Percentiles rank a stretch among this genome's conserved stretches.
phyloP scores from a whole-genome alignment of 306 rosid genomes.

The Inga laurina region DNA sequence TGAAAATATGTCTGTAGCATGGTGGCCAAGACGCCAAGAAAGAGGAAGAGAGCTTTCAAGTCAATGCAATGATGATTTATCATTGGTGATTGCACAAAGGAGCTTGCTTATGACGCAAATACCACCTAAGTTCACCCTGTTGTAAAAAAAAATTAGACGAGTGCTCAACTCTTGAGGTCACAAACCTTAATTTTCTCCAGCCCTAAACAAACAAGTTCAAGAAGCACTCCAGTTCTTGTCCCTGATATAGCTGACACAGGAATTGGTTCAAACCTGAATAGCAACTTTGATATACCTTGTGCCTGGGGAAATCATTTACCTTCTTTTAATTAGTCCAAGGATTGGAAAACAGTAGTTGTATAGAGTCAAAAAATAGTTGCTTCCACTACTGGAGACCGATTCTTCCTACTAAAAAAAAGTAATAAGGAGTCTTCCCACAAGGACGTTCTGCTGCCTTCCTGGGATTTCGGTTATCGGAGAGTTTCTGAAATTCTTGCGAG shows the following conservation, averaged over 20 bases:
- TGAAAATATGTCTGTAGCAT: constrained; percentile 19
- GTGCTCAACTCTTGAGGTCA: constrained; percentile 23
- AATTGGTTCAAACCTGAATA: constrained; percentile 73
- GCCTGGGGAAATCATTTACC: constrained; percentile 20
- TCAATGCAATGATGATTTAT: too few species aligned
- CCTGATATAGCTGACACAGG: constrained; percentile 93
- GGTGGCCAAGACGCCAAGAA: not conserved
- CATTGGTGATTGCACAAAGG: too few species aligned
- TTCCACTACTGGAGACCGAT: too few species aligned
- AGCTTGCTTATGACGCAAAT: constrained; percentile 19
- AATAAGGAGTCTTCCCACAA: too few species aligned
- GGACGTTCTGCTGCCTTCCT: too few species aligned
- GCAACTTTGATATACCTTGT: constrained; percentile 21
- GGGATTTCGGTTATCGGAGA: too few species aligned
- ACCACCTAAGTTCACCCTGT: constrained; percentile 17
- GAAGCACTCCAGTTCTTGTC: constrained; percentile 96
- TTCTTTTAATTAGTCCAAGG: not conserved
- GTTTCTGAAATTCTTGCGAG: too few species aligned
- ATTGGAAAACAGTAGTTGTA: not conserved
- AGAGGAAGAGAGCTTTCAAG: too few species aligned
- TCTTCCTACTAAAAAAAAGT: too few species aligned
- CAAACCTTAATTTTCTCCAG: constrained; percentile 76
- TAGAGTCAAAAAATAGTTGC: not conserved
- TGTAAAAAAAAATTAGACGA: constrained; percentile 28
- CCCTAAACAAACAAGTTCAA: constrained; percentile 88